phyloP scores from a whole-genome alignment of 352 stramenopile species.

The Globisporangium sylvaticum region DNA sequence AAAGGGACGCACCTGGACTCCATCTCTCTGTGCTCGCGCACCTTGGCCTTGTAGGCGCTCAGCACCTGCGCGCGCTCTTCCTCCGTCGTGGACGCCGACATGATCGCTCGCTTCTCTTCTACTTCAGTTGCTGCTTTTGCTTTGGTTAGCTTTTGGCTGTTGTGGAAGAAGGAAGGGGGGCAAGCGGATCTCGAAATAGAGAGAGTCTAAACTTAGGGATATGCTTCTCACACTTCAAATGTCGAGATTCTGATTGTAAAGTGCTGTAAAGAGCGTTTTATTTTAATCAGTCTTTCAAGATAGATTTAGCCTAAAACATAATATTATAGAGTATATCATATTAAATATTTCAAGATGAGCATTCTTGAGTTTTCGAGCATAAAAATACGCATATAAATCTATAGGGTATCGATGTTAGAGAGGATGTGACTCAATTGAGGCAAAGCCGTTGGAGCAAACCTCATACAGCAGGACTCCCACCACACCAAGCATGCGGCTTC shows the following conservation, averaged over 20 bases:
- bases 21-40: slow-evolving; percentile 95
- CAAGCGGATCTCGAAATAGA: not conserved
- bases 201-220: slow-evolving; percentile 1
- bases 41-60: slow-evolving; percentile 94
- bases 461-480: not conserved
- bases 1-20: slow-evolving; percentile 91
- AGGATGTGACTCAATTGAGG: not conserved
- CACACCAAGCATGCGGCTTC: slow-evolving; percentile 8
- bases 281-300: not conserved
- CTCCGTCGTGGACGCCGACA: slow-evolving; percentile 63
- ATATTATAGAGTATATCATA: not conserved
- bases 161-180: slow-evolving; percentile 1
- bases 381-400: too few relatives aligned
- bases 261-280: not conserved
- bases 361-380: too few relatives aligned
- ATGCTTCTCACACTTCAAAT: slow-evolving; percentile 1
- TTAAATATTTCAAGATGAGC: too few relatives aligned
- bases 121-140: not conserved
- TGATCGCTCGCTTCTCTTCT: slow-evolving; percentile 21
- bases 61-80: slow-evolving; percentile 92
- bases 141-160: not conserved
- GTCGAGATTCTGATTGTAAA: not conserved
- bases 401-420: too few relatives aligned
- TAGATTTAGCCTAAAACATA: not conserved
- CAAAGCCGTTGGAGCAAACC: slow-evolving; percentile 1